Percentiles rank a stretch among this genome's conserved stretches.
phyloP scores from a whole-genome alignment of 805 yeast genomes.

The Candida manassasensis region DNA sequence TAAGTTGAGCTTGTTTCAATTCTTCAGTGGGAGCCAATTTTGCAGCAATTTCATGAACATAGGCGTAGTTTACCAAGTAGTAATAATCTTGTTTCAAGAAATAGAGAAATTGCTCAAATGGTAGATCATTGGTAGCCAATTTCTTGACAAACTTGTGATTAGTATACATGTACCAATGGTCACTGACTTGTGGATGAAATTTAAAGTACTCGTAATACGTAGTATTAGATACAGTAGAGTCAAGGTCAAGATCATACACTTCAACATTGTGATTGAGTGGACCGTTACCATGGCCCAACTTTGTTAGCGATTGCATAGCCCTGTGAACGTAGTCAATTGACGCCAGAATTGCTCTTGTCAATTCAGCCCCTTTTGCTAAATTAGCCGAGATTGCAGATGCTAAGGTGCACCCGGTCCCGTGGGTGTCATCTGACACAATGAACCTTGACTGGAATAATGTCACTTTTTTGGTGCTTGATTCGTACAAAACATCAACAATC shows the following conservation, averaged over 20 bases:
- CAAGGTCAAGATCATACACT: not conserved
- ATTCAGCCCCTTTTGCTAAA: slow-evolving; percentile 49
- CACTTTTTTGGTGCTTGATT: slow-evolving; percentile 29
- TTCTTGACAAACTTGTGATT: slow-evolving; percentile 58
- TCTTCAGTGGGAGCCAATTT: slow-evolving; percentile 54
- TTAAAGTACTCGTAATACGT: slow-evolving; percentile 39
- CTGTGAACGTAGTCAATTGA: slow-evolving; percentile 64
- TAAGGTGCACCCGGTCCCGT: slow-evolving; percentile 90
- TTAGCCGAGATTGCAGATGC: slow-evolving; percentile 78
- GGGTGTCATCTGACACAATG: slow-evolving; percentile 52
- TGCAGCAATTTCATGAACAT: slow-evolving; percentile 60
- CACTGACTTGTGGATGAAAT: slow-evolving; percentile 50
- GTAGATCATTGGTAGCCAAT: slow-evolving; percentile 49
- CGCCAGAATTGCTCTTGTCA: slow-evolving; percentile 47
- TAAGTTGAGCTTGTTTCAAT: slow-evolving; percentile 46
- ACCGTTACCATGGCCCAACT: slow-evolving; percentile 56
- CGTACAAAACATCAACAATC: slow-evolving; percentile 53
- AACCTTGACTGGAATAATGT: slow-evolving; percentile 45
- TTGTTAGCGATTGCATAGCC: slow-evolving; percentile 47
- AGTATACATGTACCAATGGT: slow-evolving; percentile 54
- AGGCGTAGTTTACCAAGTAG: slow-evolving; percentile 64
- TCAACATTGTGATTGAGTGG: slow-evolving; percentile 61
- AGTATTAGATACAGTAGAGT: not conserved
- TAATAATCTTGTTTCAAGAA: slow-evolving; percentile 63
- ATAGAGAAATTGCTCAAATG: slow-evolving; percentile 46